Evolutionary conservation across 2,329 filamentous ascomycete species (phyloP), one percentile per base, ranked within the genome.

Genomic region (Amylocarpus encephaloides): DNA sequence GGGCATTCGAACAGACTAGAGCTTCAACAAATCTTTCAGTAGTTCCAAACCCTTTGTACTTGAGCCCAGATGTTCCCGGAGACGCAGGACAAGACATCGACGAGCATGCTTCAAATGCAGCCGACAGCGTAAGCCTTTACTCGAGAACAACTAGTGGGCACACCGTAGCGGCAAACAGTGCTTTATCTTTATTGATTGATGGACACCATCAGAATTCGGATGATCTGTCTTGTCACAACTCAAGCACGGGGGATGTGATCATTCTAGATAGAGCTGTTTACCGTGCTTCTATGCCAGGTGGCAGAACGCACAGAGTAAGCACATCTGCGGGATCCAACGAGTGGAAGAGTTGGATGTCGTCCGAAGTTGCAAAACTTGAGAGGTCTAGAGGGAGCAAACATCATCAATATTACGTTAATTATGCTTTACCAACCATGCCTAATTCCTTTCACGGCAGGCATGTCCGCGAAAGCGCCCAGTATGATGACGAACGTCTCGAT

Each of bases 261-360:
- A 68, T 71, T 43, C 47, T 68, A 5, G 63, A 66, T 19, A 55
- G 57, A 6, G 56, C 61, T 13, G 62, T 56, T 0, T 68, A 68
- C 58, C 61, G 52, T 33, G 59, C 64, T 15, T 43, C 49, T 33
- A 43, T 68, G 34, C 52, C 55, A 33, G 48, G 16, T 34, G 30
- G 18, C 18, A 35, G n/a, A 6, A 46, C 51, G n/a, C 64, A 66
- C 41, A 66, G 72, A n/a, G 64, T 67, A 1, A 56, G 62, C 2
- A 75, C 72, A 1, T 68, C 68, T 1, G 66, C 67, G 5, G 75
- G 74, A 49, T 79, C 75, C 2, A 63, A 70, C 2, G 77, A 79
- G 50, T 80, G 76, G 77, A 79, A 78, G 62, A 72, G 67, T 0
- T 76, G 72, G 73, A 70, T 80, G 35, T 76, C 76, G 7, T 70